Percentiles rank a stretch among this genome's conserved stretches.
Evolutionary conservation across 441 rosid species (phyloP).

Genomic region (Syzygium malaccense): DNA sequence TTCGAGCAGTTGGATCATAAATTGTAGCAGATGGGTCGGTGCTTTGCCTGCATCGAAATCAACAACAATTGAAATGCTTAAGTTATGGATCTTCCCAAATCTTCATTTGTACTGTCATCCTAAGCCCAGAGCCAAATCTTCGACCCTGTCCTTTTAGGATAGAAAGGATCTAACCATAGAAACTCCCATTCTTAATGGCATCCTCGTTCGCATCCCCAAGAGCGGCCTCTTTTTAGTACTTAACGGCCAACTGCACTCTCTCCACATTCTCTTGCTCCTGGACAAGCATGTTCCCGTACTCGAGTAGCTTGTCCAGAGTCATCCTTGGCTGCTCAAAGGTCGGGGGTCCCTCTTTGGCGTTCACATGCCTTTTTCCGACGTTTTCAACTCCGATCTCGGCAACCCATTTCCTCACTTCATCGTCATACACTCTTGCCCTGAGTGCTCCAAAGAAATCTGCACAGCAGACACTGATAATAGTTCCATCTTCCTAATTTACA

Average conservation of each 20-base stretch:
- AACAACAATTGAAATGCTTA: not conserved
- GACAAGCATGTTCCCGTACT: not conserved
- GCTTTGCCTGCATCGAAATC: not conserved
- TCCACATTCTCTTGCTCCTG: slow-evolving; percentile 6
- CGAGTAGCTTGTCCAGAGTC: not conserved
- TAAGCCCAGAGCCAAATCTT: not conserved
- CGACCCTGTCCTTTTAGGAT: not conserved
- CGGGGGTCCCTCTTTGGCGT: slow-evolving; percentile 8
- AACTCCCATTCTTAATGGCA: not conserved
- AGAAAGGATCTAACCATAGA: not conserved
- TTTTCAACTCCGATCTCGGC: not conserved
- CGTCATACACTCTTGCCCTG: slow-evolving; percentile 6
- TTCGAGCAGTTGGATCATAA: not conserved
- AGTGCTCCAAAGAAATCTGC: slow-evolving; percentile 8
- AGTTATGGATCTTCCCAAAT: not conserved
- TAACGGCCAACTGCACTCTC: slow-evolving; percentile 4
- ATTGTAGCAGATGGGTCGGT: not conserved
- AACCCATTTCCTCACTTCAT: slow-evolving; percentile 5
- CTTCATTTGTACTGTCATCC: not conserved
- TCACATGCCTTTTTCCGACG: not conserved
- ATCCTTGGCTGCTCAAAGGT: slow-evolving; percentile 1
- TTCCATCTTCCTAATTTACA: not conserved
- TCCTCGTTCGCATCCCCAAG: slow-evolving; percentile 5
- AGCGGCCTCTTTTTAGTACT: slow-evolving; percentile 8
- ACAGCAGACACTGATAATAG: not conserved